Evolutionary conservation across 495 filamentous ascomycete species (phyloP).

Genomic region (Aspergillus conjunctus): DNA sequence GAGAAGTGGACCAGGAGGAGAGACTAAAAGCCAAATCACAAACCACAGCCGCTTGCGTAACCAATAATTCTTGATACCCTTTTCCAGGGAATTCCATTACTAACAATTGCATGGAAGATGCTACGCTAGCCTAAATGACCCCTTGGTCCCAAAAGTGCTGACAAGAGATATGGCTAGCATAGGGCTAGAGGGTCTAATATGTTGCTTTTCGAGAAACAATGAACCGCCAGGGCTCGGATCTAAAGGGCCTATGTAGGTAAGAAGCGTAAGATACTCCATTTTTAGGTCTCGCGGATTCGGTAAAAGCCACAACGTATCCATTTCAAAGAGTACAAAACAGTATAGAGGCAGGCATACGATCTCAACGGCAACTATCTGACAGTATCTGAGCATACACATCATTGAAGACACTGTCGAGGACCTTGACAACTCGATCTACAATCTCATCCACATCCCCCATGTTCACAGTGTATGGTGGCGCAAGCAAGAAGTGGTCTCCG

Average conservation of each 20-base stretch:
- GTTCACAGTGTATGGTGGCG: conserved; percentile 16
- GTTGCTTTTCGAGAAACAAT: not conserved
- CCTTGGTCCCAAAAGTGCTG: not conserved
- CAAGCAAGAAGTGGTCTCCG: conserved; percentile 20
- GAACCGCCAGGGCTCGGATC: not conserved
- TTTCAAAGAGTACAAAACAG: not conserved
- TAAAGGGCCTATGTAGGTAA: not conserved
- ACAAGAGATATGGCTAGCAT: not conserved
- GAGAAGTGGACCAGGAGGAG: not conserved
- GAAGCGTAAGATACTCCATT: not conserved
- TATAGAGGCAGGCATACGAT: not conserved
- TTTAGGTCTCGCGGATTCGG: not conserved
- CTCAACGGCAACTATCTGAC: not conserved
- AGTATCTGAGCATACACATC: conserved; percentile 6
- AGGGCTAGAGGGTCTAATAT: not conserved
- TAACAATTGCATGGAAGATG: not conserved
- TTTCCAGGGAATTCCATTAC: not conserved
- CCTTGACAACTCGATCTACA: conserved; percentile 16
- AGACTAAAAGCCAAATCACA: not conserved
- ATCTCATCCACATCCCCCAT: conserved; percentile 17
- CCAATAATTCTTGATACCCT: not conserved
- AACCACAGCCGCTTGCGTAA: not conserved
- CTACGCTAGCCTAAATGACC: not conserved
- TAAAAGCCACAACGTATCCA: not conserved
- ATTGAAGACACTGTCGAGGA: conserved; percentile 18